phyloP scores from a whole-genome alignment of 2,329 filamentous ascomycete genomes.

The Paramyrothecium sp. region DNA sequence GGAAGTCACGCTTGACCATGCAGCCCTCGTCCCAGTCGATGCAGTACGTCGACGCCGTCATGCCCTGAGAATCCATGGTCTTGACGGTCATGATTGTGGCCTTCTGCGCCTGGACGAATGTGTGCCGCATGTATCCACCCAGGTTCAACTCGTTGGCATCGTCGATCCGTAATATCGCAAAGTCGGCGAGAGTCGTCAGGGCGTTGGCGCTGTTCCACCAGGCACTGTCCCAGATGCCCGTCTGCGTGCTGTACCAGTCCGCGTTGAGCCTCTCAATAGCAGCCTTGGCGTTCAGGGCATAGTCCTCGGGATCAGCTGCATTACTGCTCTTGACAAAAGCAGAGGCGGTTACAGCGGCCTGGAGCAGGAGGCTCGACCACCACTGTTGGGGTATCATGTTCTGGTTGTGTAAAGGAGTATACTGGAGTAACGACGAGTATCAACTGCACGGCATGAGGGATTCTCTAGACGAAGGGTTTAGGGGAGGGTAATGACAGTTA shows the following conservation, averaged over 20 bases:
- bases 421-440: not conserved
- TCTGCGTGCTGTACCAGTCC: slow-evolving; percentile 57
- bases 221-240: slow-evolving; percentile 62
- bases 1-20: slow-evolving; percentile 30
- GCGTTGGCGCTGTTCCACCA: slow-evolving; percentile 76
- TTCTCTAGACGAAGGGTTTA: not conserved
- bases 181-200: slow-evolving; percentile 61
- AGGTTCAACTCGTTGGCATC: slow-evolving; percentile 36
- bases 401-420: slow-evolving; percentile 2
- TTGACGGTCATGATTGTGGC: slow-evolving; percentile 36
- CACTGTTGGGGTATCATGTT: slow-evolving; percentile 19
- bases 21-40: slow-evolving; percentile 24
- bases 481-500: not conserved
- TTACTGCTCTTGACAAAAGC: slow-evolving; percentile 4
- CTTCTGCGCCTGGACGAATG: slow-evolving; percentile 43
- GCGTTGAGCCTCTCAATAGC: slow-evolving; percentile 47
- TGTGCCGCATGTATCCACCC: slow-evolving; percentile 39
- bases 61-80: slow-evolving; percentile 29
- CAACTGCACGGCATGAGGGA: not conserved
- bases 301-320: slow-evolving; percentile 19
- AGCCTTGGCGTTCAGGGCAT: slow-evolving; percentile 28
- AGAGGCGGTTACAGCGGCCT: slow-evolving; percentile 14
- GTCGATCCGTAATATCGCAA: slow-evolving; percentile 31
- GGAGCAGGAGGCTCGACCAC: slow-evolving; percentile 18
- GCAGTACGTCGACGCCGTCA: slow-evolving; percentile 36